A percentile compares a stretch with the other conserved stretches of the same genome.
Evolutionary conservation across 257 asterid species (phyloP).

Genomic region (Knoxia roxburghii): DNA sequence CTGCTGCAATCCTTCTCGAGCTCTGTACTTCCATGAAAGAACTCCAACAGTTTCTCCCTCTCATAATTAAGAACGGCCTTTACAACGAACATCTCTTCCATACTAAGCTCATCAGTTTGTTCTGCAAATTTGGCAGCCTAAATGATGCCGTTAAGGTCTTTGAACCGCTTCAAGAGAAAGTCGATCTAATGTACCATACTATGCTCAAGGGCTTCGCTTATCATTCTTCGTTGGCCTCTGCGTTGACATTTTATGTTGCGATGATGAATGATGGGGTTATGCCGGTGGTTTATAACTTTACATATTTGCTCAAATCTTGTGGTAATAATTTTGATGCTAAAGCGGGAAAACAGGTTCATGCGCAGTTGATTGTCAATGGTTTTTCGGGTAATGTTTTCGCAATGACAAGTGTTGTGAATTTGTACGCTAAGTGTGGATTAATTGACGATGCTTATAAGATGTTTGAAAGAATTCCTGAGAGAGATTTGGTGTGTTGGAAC

Average conservation of each 20-base stretch:
- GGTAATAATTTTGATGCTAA: slow-evolving; percentile 46
- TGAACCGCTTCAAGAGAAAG: slow-evolving; percentile 51
- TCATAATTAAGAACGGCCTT: slow-evolving; percentile 61
- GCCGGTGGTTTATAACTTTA: slow-evolving; percentile 57
- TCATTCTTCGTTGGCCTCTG: slow-evolving; percentile 33
- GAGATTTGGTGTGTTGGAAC: slow-evolving; percentile 87
- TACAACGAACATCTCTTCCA: slow-evolving; percentile 65
- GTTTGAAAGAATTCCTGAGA: slow-evolving; percentile 82
- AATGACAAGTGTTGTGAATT: slow-evolving; percentile 56
- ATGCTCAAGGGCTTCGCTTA: slow-evolving; percentile 63
- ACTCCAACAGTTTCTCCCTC: slow-evolving; percentile 75
- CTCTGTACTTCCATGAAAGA: slow-evolving; percentile 62
- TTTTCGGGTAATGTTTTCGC: slow-evolving; percentile 45
- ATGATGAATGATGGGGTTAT: slow-evolving; percentile 53
- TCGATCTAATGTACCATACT: slow-evolving; percentile 67
- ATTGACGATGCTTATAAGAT: slow-evolving; percentile 60
- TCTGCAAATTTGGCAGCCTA: slow-evolving; percentile 67
- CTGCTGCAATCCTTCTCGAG: slow-evolving; percentile 74
- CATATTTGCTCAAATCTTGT: slow-evolving; percentile 62
- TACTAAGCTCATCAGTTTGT: slow-evolving; percentile 74
- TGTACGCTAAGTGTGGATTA: slow-evolving; percentile 69
- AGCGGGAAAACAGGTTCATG: slow-evolving; percentile 71
- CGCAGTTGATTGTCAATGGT: slow-evolving; percentile 62
- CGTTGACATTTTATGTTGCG: slow-evolving; percentile 49
- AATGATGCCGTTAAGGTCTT: slow-evolving; percentile 66